Base-by-base conservation (phyloP, 140 eudicot species). In the Ambrosia hybrid region DNA sequence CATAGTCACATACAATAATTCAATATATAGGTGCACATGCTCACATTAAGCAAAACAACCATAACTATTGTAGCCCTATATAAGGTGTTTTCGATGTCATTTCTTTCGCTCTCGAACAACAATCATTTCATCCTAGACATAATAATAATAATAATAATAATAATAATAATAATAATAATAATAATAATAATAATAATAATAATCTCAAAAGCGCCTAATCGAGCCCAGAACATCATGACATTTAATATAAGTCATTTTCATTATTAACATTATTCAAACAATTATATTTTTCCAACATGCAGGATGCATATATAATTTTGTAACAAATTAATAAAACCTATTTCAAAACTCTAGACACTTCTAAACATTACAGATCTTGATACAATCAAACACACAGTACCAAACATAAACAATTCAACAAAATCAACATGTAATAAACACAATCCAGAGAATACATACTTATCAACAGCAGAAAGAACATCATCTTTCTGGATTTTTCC, bases 381-480 rank as follows among this genome's bases (percentile, higher is more conserved):
- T 57, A 52, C 5, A 53, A 71, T 9, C 11, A 33, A 56, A 62
- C 2, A 60, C 2, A 70, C 33, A 16, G 66, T 57, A n/a, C 14
- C 17, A 33, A 57, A 58, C 34, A 4, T 15, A 41, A 21, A 21
- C 26, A 21, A 21, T 21, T 21, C 26, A 37, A 45, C 30, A 39
- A 12, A 6, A 13, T 1, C 6, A 7, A 48, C 1, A 48, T 8
- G 2, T 48, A 6, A 10, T 6, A 48, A 9, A 48, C n/a, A 48
- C 26, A 21, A 21, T 21, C 26, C 26, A 21, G 26, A 21, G 26
- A 21, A 21, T 10, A 64, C 8, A 41, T 80, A 85, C 96, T 83
- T 81, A 65, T 89, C 96, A 38, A 89, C 92, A 10, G 96, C 91
- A 13, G 89, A 80, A 58, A 86, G 89, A 57, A 89, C 96, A 60